Conservation (phyloP, 192 early-diverging fungal genomes). For the Powellomyces hirtus region DNA sequence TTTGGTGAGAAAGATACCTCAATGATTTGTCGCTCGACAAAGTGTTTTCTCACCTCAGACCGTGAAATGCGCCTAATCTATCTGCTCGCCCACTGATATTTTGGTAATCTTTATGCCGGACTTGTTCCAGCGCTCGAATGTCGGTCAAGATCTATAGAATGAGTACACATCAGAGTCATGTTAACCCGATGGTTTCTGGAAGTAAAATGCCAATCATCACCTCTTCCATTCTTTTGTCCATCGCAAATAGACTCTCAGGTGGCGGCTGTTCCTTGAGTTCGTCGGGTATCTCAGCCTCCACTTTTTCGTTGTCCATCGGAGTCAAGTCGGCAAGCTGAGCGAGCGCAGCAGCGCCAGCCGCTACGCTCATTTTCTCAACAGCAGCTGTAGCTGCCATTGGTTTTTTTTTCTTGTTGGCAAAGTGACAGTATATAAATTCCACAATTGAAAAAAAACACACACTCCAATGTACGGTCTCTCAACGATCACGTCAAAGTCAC, state of each 20-base stretch:
- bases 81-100: constrained; percentile 36
- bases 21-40: background rate
- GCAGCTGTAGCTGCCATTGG: constrained; percentile 11
- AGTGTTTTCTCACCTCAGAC: constrained; percentile 30
- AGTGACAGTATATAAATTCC: no score
- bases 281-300: constrained; percentile 50
- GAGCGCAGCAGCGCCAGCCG: constrained; percentile 23
- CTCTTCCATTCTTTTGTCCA: constrained; percentile 52
- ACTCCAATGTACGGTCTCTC: no score
- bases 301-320: constrained; percentile 23
- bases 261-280: constrained; percentile 45
- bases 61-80: constrained; percentile 36
- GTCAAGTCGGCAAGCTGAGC: constrained; percentile 17
- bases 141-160: constrained; percentile 42
- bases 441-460: no score
- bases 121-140: constrained; percentile 37
- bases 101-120: constrained; percentile 50
- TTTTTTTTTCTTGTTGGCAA: no score
- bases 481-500: no score
- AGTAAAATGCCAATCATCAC: constrained; percentile 12
- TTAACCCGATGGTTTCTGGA: background rate
- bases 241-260: constrained; percentile 37
- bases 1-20: no score
- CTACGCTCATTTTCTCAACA: constrained; percentile 3
- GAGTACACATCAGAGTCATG: background rate